Evolutionary conservation across 2,329 filamentous ascomycete species (phyloP), one percentile per base, ranked within the genome.

Genomic region (Chaetomium sp.): DNA sequence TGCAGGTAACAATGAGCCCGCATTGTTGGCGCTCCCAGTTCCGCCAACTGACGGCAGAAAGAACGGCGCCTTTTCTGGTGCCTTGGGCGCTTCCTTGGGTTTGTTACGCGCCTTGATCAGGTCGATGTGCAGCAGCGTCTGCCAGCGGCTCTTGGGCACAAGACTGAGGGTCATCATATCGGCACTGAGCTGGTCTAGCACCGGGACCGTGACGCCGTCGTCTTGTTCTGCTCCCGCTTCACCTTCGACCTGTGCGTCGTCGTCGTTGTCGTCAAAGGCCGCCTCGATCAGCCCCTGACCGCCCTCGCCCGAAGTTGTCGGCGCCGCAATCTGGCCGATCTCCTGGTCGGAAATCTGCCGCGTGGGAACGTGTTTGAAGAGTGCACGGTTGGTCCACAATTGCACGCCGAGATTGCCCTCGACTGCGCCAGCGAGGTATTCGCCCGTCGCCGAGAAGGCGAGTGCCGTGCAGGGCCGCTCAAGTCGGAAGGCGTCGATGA

Each of bases 31-130:
- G 37, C 37, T 12, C 8, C 8, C 37, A 12, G 56, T 38, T n/a
- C 68, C 71, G 6, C 78, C 77, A 4, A 86, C 74, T 0, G 86
- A 86, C 0, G 91, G 89, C 4, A 97, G 78, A 77, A 97, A 97
- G 77, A 97, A 97, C 0, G 94, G 95, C 0, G 92, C 92, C 67
- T 95, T 95, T 69, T 96, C 89, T 0, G 94, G 94, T 6, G 85
- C 81, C 73, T 96, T 96, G 12, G 91, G 91, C 0, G 91, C 83
- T 70, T 96, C 91, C 62, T 85, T 91, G 0, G 95, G 94, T 71
- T 94, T 95, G 73, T 99, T 99, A 59, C 94, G 88, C 71, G 91
- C 84, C 73, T 91, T 88, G 68, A 99, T 96, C 33, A 91, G 75
- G 67, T 99, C 94, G 2, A 99, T 79, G 69, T 99, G 89, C 34